Conservation (phyloP, 768 basidiomycete genomes). For the Daedaleopsis sinensis region DNA sequence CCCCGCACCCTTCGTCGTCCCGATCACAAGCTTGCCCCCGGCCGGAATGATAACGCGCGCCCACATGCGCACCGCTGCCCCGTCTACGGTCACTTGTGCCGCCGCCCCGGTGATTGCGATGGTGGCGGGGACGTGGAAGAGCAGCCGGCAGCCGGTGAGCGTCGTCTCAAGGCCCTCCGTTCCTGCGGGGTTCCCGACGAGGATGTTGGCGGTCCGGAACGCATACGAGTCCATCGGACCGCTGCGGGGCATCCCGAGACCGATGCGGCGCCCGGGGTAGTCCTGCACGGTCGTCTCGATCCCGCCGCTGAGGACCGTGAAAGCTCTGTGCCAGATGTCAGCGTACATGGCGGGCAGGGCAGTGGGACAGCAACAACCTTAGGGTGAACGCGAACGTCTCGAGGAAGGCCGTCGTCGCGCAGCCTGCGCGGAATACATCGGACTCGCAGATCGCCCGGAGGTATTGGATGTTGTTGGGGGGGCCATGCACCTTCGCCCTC, state of each 20-base stretch:
- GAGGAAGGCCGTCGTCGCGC: constrained; percentile 53
- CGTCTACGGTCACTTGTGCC: constrained; percentile 46
- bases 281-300: constrained; percentile 63
- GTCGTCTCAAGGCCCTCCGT: constrained; percentile 61
- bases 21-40: constrained; percentile 46
- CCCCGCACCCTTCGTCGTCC: constrained; percentile 37
- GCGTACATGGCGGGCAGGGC: background rate
- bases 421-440: constrained; percentile 43
- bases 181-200: constrained; percentile 54
- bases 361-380: constrained; percentile 29
- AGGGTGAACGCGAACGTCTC: constrained; percentile 45
- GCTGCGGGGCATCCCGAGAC: constrained; percentile 61
- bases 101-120: constrained; percentile 60
- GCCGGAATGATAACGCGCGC: constrained; percentile 47
- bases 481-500: constrained; percentile 51
- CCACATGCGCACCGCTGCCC: constrained; percentile 48
- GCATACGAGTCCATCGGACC: constrained; percentile 68
- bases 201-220: constrained; percentile 56
- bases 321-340: constrained; percentile 35
- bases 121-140: constrained; percentile 52
- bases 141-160: constrained; percentile 48
- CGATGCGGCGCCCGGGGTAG: constrained; percentile 52
- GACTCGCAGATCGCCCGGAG: constrained; percentile 47
- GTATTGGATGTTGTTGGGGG: constrained; percentile 62
- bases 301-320: constrained; percentile 58